A percentile compares a stretch with the other conserved stretches of the same genome.
These are phyloP conservation scores for Abrus pulchellus DNA, from an alignment of 306 rosid species.

Conservation along the genomic window DNA sequence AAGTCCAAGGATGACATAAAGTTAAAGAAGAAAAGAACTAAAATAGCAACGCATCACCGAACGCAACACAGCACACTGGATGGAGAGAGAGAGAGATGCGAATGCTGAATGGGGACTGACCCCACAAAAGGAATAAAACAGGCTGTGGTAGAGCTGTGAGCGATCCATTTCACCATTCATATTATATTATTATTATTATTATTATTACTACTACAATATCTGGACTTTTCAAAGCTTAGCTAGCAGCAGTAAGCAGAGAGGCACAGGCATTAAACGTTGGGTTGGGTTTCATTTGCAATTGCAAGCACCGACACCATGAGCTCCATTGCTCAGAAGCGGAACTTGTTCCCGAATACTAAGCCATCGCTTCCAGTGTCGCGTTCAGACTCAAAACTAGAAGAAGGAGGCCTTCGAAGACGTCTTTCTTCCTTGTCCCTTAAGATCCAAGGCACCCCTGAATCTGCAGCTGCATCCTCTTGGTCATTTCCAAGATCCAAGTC, in stretches of 20 bases:
- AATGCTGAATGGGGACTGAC: conserved; percentile 1
- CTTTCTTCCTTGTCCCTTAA: conserved; percentile 77
- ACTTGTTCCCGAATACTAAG: conserved; percentile 23
- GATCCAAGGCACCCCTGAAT: conserved; percentile 58
- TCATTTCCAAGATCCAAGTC: conserved; percentile 76
- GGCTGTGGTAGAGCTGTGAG: conserved; percentile 72
- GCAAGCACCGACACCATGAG: conserved; percentile 43
- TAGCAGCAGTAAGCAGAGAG: background rate
- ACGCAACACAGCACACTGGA: background rate
- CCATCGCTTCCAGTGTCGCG: conserved; percentile 75
- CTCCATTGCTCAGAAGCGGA: conserved; percentile 56
- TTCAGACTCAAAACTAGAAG: conserved; percentile 29
- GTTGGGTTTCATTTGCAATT: background rate
- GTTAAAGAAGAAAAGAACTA: conserved; percentile 8
- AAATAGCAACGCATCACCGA: conserved; percentile 36
- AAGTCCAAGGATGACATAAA: conserved; percentile 20
- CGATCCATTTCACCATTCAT: conserved; percentile 52
- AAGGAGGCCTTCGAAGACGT: conserved; percentile 67
- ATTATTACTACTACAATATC: background rate
- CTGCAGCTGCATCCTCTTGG: conserved; percentile 53
- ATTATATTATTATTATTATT: background rate
- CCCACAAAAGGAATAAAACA: conserved; percentile 73
- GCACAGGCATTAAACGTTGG: background rate
- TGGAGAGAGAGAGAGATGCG: background rate
- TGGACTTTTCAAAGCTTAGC: conserved; percentile 5